Evolutionary conservation across 2,329 filamentous ascomycete species (phyloP).

Genomic region (Emergomyces africanus): DNA sequence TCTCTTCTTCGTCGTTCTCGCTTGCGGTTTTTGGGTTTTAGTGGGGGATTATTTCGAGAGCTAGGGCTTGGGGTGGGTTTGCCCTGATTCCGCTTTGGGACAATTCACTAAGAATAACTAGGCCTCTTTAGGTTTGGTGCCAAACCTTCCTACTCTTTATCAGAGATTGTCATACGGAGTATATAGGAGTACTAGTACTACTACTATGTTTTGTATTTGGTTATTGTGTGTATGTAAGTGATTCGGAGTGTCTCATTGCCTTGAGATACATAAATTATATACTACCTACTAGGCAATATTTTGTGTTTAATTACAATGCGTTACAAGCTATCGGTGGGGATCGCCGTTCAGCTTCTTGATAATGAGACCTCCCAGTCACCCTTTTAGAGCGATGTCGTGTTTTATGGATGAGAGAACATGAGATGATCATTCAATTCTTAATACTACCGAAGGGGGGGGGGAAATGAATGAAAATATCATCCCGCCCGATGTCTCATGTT

Average conservation of each 20-base stretch:
- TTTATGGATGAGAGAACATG: neutral
- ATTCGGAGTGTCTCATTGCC: neutral
- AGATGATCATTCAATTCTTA: neutral
- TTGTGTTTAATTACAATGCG: neutral
- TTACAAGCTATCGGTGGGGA: neutral
- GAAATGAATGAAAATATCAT: neutral
- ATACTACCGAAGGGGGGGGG: neutral
- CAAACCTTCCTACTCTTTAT: no score
- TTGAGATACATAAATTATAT: neutral
- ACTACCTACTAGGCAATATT: neutral
- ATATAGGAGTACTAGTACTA: no score
- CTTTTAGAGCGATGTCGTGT: neutral
- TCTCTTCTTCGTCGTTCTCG: slow-evolving; percentile 6
- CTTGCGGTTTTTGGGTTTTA: slow-evolving; percentile 14
- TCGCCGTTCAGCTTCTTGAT: neutral
- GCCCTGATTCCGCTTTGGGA: slow-evolving; percentile 22
- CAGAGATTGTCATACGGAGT: neutral
- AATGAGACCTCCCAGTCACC: no score
- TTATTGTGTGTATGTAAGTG: neutral
- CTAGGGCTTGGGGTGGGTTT: slow-evolving; percentile 25
- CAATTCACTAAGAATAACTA: slow-evolving; percentile 11
- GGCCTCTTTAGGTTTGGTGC: slow-evolving; percentile 11
- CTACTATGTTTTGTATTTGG: neutral
- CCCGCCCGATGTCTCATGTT: neutral
- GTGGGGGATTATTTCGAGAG: slow-evolving; percentile 29